These are phyloP conservation scores for Fragilariopsis cylindrus DNA, from an alignment of 108 stramenopile genomes.

Conservation along the genomic window DNA sequence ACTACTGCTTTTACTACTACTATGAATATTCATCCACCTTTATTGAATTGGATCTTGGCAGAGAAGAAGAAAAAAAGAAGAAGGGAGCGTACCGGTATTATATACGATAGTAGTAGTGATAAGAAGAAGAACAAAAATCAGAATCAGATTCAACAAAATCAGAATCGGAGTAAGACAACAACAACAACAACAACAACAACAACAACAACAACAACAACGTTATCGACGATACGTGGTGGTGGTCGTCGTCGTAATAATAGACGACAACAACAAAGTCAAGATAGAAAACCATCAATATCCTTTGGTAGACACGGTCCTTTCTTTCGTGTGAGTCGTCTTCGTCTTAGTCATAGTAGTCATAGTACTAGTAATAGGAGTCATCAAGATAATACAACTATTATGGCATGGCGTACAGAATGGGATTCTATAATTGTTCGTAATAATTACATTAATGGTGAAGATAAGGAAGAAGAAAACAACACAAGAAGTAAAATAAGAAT, in stretches of 20 bases:
- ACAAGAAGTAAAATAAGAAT: neutral
- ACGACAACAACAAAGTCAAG: neutral
- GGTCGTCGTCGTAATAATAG: neutral
- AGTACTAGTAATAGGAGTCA: neutral
- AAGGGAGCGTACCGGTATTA: neutral
- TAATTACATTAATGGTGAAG: constrained; percentile 13
- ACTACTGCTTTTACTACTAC: too few relatives aligned
- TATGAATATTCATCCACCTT: too few relatives aligned
- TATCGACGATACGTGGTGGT: neutral
- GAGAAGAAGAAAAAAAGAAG: too few relatives aligned
- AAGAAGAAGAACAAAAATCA: neutral
- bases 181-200: constrained; percentile 3
- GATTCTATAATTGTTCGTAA: neutral
- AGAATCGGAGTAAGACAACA: neutral
- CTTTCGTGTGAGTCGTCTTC: constrained; percentile 9
- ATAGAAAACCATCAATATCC: neutral
- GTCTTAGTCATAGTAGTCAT: neutral
- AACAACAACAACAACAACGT: constrained; percentile 5
- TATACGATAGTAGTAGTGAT: neutral
- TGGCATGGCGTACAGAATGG: neutral
- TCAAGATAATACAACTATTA: neutral
- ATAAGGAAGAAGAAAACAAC: neutral
- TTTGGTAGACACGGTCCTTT: constrained; percentile 22
- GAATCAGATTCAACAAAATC: neutral
- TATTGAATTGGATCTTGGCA: too few relatives aligned